phyloP scores from a whole-genome alignment of 2,329 filamentous ascomycete species.

The Microascus cirrosus region DNA sequence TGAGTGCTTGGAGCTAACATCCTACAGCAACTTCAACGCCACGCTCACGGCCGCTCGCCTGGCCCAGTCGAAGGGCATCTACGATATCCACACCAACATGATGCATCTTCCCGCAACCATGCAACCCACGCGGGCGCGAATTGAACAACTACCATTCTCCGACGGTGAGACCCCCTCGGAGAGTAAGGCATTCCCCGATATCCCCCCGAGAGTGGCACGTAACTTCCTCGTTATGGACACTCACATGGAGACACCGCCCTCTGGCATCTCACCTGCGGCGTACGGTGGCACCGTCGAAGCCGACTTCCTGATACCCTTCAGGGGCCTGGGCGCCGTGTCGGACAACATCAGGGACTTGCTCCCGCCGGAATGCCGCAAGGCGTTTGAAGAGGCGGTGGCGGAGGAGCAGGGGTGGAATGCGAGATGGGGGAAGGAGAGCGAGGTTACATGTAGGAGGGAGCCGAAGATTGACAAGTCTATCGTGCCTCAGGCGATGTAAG shows the following conservation, averaged over 20 bases:
- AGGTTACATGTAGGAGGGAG: slow-evolving; percentile 37
- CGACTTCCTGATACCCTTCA: slow-evolving; percentile 39
- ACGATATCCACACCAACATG: slow-evolving; percentile 87
- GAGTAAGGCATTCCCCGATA: slow-evolving; percentile 30
- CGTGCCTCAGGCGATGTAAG: slow-evolving; percentile 36
- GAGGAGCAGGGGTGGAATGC: slow-evolving; percentile 62
- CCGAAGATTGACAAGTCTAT: slow-evolving; percentile 54
- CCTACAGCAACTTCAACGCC: slow-evolving; percentile 71
- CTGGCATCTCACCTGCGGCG: slow-evolving; percentile 32
- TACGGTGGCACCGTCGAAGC: slow-evolving; percentile 29
- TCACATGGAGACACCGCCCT: slow-evolving; percentile 38
- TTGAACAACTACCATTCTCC: slow-evolving; percentile 52
- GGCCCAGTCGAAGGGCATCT: slow-evolving; percentile 63
- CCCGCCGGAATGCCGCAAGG: slow-evolving; percentile 57
- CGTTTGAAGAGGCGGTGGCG: slow-evolving; percentile 56
- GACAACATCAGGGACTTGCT: slow-evolving; percentile 56
- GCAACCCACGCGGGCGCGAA: slow-evolving; percentile 79
- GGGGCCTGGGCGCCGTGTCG: slow-evolving; percentile 52
- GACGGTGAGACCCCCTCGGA: slow-evolving; percentile 14
- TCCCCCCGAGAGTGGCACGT: slow-evolving; percentile 36
- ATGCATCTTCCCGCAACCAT: slow-evolving; percentile 81
- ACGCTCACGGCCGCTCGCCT: slow-evolving; percentile 57
- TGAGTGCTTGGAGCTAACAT: slow-evolving; percentile 6
- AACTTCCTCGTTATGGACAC: slow-evolving; percentile 48
- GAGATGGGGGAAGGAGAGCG: slow-evolving; percentile 60